Percentiles rank a stretch among this genome's conserved stretches.
These are phyloP conservation scores for Achlya hypogyna DNA, from an alignment of 352 stramenopile genomes.

Conservation along the genomic window DNA sequence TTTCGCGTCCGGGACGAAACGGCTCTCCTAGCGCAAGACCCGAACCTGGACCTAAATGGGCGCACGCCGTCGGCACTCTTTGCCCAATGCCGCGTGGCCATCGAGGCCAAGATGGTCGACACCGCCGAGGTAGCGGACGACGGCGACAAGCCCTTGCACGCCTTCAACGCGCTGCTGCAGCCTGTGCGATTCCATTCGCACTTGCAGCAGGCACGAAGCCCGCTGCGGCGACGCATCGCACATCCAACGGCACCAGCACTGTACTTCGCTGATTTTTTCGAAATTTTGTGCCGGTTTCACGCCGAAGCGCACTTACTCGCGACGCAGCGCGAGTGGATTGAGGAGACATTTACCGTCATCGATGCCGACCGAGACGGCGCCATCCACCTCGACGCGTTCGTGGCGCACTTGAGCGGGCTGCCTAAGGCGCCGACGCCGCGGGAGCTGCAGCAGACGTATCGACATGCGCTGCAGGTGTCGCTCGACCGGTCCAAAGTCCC, in stretches of 20 bases:
- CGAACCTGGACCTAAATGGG: constrained; percentile 10
- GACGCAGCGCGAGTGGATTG: neutral
- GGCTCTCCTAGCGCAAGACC: constrained; percentile 30
- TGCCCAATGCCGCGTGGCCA: neutral
- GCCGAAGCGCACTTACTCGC: neutral
- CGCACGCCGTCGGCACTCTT: neutral
- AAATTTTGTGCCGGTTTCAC: constrained; percentile 1
- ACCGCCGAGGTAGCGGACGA: neutral
- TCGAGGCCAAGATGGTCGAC: neutral
- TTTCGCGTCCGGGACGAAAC: constrained; percentile 48
- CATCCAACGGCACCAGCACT: neutral
- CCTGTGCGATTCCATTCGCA: neutral
- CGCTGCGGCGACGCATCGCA: neutral
- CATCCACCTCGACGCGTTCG: constrained; percentile 11
- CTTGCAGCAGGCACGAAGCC: neutral
- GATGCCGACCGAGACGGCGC: neutral
- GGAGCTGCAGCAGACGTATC: constrained; percentile 4
- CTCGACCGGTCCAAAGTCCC: neutral
- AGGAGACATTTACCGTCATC: neutral
- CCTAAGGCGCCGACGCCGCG: constrained; percentile 6
- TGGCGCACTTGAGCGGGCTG: neutral
- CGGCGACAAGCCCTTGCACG: neutral
- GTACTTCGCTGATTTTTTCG: constrained; percentile 12
- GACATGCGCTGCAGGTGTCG: neutral
- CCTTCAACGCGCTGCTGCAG: neutral